phyloP scores from a whole-genome alignment of 2,329 filamentous ascomycete genomes.

The Penicillium sp. region DNA sequence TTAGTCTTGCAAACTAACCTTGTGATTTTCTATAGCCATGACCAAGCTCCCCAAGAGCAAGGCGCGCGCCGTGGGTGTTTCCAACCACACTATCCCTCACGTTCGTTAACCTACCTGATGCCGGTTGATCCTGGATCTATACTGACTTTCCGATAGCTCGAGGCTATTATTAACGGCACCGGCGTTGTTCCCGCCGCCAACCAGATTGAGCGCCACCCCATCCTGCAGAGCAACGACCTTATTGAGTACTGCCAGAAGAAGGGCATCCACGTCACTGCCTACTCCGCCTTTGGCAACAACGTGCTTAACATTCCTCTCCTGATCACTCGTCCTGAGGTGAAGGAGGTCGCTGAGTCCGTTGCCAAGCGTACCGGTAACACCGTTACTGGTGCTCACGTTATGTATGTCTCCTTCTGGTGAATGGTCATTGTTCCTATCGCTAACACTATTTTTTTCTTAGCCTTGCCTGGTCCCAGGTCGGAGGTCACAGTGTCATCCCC shows the following conservation, averaged over 20 bases:
- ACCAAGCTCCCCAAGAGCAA: slow-evolving; percentile 45
- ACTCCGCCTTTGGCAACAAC: slow-evolving; percentile 64
- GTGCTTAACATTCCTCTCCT: slow-evolving; percentile 63
- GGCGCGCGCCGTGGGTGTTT: slow-evolving; percentile 43
- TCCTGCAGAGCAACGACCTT: slow-evolving; percentile 62
- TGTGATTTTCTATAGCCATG: slow-evolving; percentile 35
- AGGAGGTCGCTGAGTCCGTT: slow-evolving; percentile 63
- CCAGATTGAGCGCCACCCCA: slow-evolving; percentile 70
- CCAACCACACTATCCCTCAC: slow-evolving; percentile 42
- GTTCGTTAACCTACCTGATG: slow-evolving; percentile 18
- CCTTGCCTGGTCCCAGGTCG: slow-evolving; percentile 43
- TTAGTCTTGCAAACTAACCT: background rate
- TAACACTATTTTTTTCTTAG: slow-evolving; percentile 11
- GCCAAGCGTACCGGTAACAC: slow-evolving; percentile 34
- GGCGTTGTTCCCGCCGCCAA: slow-evolving; percentile 63
- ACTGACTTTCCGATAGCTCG: slow-evolving; percentile 37
- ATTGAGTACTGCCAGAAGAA: slow-evolving; percentile 58
- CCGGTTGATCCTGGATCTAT: background rate
- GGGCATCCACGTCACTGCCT: slow-evolving; percentile 62
- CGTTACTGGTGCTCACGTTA: slow-evolving; percentile 39
- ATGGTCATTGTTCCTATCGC: background rate
- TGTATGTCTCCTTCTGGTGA: slow-evolving; percentile 21
- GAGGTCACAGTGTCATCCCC: slow-evolving; percentile 43
- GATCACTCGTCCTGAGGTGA: slow-evolving; percentile 61
- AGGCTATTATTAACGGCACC: slow-evolving; percentile 56